phyloP scores from a whole-genome alignment of 768 basidiomycete species.

The Crucibulum laeve region DNA sequence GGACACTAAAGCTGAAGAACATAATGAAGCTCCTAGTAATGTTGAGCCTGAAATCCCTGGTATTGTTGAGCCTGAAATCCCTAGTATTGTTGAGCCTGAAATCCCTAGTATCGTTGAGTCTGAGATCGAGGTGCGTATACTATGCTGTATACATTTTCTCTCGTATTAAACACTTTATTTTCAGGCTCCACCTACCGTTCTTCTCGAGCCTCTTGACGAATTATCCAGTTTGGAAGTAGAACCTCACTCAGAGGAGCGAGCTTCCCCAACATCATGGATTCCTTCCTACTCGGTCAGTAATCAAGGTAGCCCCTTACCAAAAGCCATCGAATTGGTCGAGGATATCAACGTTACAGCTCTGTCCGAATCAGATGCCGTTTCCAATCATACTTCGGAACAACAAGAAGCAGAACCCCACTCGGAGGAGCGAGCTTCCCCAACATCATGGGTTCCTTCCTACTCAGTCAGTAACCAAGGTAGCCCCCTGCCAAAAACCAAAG shows the following conservation, averaged over 20 bases:
- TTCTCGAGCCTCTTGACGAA: no score
- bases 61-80: no score
- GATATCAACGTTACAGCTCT: not conserved
- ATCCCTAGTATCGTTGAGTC: no score
- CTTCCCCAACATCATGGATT: conserved; percentile 11
- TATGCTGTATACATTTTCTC: no score
- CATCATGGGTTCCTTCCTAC: conserved; percentile 17
- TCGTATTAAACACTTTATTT: no score
- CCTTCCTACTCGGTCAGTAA: conserved; percentile 17
- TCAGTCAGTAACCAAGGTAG: conserved; percentile 18
- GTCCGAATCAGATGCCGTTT: not conserved
- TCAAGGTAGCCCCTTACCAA: conserved; percentile 14
- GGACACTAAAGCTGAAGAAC: no score
- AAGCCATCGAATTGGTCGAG: not conserved
- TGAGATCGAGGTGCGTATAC: no score
- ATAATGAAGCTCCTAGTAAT: no score
- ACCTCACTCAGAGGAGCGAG: not conserved
- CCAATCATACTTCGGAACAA: not conserved
- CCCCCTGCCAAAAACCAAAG: conserved; percentile 5
- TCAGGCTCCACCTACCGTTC: no score
- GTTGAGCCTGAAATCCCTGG: no score
- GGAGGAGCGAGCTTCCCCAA: not conserved
- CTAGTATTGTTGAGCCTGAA: no score
- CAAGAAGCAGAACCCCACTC: not conserved
- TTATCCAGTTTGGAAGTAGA: no score